phyloP scores from a whole-genome alignment of 371 early-diverging fungal genomes.

The Lichtheimia corymbifera region DNA sequence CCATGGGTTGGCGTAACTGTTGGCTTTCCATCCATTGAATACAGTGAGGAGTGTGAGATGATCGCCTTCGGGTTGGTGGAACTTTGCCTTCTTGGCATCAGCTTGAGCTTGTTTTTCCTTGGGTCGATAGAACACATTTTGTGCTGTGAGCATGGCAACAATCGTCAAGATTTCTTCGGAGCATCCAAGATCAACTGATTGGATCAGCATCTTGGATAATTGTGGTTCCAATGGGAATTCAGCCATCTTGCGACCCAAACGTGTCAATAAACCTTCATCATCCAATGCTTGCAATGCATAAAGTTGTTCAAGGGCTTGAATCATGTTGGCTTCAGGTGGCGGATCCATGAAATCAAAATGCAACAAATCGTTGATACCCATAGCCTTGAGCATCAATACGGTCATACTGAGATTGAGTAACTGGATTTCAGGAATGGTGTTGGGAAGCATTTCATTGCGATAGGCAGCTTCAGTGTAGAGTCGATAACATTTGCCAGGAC shows the following conservation, averaged over 20 bases:
- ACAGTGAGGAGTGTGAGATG: constrained; percentile 95
- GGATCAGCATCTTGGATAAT: constrained; percentile 90
- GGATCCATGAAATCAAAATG: constrained; percentile 98
- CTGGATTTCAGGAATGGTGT: constrained; percentile 97
- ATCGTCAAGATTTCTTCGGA: constrained; percentile 95
- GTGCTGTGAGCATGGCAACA: constrained; percentile 95
- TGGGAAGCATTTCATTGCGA: constrained; percentile 95
- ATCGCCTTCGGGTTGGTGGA: constrained; percentile 98
- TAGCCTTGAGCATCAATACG: constrained; percentile 92
- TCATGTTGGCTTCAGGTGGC: constrained; percentile 90
- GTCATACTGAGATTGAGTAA: constrained; percentile 91
- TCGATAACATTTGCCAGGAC: constrained; percentile 95
- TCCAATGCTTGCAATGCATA: constrained; percentile 95
- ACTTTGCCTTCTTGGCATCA: constrained; percentile 94
- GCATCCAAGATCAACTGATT: constrained; percentile 89
- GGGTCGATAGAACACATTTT: constrained; percentile 94
- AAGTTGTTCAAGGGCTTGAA: constrained; percentile 92
- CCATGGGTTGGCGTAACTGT: constrained; percentile 91
- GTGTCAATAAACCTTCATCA: constrained; percentile 90
- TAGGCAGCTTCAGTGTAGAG: constrained; percentile 97
- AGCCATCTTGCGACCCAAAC: constrained; percentile 95
- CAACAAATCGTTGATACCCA: constrained; percentile 95
- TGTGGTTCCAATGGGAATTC: constrained; percentile 96
- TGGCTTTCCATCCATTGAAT: constrained; percentile 92
- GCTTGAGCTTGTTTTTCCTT: constrained; percentile 95